Percentiles rank a stretch among this genome's conserved stretches.
phyloP scores from a whole-genome alignment of 306 rosid species.

The Quercus mongolica region DNA sequence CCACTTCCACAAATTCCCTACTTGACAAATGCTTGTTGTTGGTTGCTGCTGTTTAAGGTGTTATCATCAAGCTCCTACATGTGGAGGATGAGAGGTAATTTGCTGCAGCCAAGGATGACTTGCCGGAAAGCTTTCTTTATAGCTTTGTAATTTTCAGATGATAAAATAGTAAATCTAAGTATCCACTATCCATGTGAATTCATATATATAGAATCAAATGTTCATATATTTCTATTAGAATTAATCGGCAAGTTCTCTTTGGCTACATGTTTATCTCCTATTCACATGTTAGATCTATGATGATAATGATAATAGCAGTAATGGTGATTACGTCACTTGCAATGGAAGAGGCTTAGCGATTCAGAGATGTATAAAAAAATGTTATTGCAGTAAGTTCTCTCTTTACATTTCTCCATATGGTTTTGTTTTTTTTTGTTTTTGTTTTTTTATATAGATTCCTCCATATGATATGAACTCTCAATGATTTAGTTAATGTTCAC shows the following conservation, averaged over 20 bases:
- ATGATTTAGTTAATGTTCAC: no score
- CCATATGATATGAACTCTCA: no score
- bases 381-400: background rate
- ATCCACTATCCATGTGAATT: background rate
- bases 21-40: background rate
- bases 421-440: no score
- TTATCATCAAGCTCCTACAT: constrained; percentile 3
- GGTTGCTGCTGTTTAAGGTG: background rate
- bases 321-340: background rate
- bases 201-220: background rate
- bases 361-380: background rate
- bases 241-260: constrained; percentile 14
- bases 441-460: no score
- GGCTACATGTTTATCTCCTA: background rate
- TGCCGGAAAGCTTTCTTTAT: background rate
- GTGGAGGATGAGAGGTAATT: background rate
- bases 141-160: background rate
- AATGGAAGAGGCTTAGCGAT: background rate
- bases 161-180: background rate
- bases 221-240: background rate
- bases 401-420: background rate
- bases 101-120: constrained; percentile 17
- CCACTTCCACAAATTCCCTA: background rate
- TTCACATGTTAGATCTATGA: background rate
- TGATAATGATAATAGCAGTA: background rate